These are phyloP conservation scores for Oryza rufipogon DNA, from an alignment of 176 grass and related monocot species.

Conservation along the genomic window DNA sequence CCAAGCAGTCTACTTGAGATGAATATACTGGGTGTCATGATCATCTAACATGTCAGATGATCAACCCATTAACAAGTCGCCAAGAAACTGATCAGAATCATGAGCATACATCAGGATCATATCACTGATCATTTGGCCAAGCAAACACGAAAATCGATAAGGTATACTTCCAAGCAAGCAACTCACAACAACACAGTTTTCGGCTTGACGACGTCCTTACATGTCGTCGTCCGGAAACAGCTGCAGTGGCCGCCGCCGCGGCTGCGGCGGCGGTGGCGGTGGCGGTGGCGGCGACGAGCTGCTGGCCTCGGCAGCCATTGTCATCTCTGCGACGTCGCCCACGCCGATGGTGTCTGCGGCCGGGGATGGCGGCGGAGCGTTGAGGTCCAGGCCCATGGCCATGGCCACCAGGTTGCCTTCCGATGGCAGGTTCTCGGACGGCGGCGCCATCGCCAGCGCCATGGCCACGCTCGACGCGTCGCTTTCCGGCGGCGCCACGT, in stretches of 20 bases:
- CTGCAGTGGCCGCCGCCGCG: not conserved
- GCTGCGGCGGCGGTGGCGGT: not conserved
- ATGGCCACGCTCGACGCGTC: not conserved
- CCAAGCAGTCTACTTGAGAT: not conserved
- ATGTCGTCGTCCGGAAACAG: not conserved
- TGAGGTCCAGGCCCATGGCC: slow-evolving; percentile 20
- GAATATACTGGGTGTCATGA: not conserved
- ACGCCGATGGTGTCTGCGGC: not conserved
- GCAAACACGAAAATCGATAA: not conserved
- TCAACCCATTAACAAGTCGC: not conserved
- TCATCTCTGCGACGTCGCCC: not conserved
- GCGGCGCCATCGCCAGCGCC: not conserved
- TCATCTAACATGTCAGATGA: slow-evolving; percentile 6
- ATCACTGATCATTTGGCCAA: not conserved
- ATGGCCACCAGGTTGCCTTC: not conserved
- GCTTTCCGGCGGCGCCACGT: not conserved
- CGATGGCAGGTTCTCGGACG: not conserved
- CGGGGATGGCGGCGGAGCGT: not conserved
- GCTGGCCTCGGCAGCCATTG: slow-evolving; percentile 6
- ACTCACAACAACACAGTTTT: slow-evolving; percentile 8
- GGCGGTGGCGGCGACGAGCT: not conserved
- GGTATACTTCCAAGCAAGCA: slow-evolving; percentile 16
- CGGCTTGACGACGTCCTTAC: not conserved
- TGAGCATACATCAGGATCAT: not conserved
- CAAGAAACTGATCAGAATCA: slow-evolving; percentile 11